Evolutionary conservation across 371 early-diverging fungal genomes (phyloP), one percentile per base, ranked within the genome.

Genomic region (Circinella minor): DNA sequence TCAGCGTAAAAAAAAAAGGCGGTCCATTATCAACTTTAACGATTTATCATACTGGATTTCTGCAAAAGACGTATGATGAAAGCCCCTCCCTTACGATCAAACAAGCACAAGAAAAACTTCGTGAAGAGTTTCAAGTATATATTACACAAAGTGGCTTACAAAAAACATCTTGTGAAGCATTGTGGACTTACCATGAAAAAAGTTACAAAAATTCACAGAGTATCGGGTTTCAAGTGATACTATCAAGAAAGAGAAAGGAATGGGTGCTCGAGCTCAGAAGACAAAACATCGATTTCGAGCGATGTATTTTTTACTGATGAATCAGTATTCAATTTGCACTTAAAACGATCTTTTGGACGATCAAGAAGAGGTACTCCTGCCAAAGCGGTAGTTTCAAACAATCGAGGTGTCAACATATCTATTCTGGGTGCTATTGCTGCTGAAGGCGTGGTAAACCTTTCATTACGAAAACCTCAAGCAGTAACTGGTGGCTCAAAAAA

Each of bases 91-190:
- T 65, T 27, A 71, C 67, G 20, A 27, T 71, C 17, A 27, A 18
- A 18, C 62, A 71, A 63, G 71, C 71, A 18, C 36, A 60, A 47
- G 36, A 37, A 7, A n/a, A 38, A 11, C 63, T 71, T 34, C 17
- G 17, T 11, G 36, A 63, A 10, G 15, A 36, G 13, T 71, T 57
- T 46, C 36, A 48, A 13, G 70, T 57, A 20, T 17, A 47, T 17
- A 63, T 71, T 49, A 66, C 65, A 17, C 48, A 60, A n/a, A 60
- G 66, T 20, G 62, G 57, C 1, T 15, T 71, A 15, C 63, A 57
- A 43, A 71, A 71, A 63, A 54, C 75, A 75, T 55, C 9, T 71
- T 36, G 69, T 68, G 55, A 36, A 66, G 67, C 63, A 71, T 18
- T 69, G 71, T 47, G 46, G 46, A 17, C 43, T 69, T 4, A 71